A percentile compares a stretch with the other conserved stretches of the same genome.
Evolutionary conservation across 192 early-diverging fungal species (phyloP).

Genomic region (Anaeromyces robustus): DNA sequence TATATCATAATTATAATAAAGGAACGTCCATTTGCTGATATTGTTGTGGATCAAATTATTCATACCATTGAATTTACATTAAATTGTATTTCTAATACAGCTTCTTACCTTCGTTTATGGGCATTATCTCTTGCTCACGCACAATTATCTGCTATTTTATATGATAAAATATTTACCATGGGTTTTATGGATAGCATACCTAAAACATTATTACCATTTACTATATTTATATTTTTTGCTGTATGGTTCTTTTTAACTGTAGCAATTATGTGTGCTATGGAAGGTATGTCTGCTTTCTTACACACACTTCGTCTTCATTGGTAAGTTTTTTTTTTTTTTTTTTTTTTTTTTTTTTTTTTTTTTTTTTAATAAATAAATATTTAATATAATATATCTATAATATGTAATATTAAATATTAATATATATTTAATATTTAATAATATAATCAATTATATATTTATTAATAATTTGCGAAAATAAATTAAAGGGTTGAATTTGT

Average conservation of each 20-base stretch:
- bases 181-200: not conserved
- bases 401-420: too few species aligned
- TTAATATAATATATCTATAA: too few species aligned
- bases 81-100: constrained; percentile 92
- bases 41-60: constrained; percentile 93
- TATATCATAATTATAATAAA: not conserved
- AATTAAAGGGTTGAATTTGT: not conserved
- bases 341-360: too few species aligned
- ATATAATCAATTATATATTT: too few species aligned
- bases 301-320: constrained; percentile 87
- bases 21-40: constrained; percentile 24
- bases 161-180: not conserved
- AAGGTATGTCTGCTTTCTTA: constrained; percentile 73
- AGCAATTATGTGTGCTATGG: constrained; percentile 64
- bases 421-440: too few species aligned
- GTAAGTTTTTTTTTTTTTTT: constrained; percentile 1
- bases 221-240: constrained; percentile 61
- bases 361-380: too few species aligned
- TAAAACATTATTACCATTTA: constrained; percentile 32
- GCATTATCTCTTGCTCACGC: constrained; percentile 96
- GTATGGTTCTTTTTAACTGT: constrained; percentile 83
- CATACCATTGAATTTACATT: constrained; percentile 98
- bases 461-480: too few species aligned
- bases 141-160: constrained; percentile 9
- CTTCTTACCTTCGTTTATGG: constrained; percentile 97